Evolutionary conservation across 2,329 filamentous ascomycete genomes (phyloP).

Genomic region (Ophiosphaerella narmari): DNA sequence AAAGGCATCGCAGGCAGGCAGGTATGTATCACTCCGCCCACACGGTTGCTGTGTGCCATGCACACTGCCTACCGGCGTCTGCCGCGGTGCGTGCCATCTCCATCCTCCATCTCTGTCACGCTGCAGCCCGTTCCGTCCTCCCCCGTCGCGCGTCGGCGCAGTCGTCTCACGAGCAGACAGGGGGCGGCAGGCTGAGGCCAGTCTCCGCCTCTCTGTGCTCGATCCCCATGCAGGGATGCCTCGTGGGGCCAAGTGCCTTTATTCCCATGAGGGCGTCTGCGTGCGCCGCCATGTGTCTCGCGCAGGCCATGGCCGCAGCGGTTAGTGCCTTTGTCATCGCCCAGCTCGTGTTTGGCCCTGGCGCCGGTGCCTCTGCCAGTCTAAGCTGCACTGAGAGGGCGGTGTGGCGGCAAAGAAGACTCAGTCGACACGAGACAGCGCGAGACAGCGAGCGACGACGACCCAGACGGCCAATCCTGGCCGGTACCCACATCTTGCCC

Average conservation of each 20-base stretch:
- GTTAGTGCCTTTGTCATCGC: conserved; percentile 35
- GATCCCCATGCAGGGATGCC: conserved; percentile 36
- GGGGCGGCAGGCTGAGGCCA: neutral
- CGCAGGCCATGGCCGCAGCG: conserved; percentile 19
- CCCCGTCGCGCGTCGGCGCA: neutral
- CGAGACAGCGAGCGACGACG: conserved; percentile 10
- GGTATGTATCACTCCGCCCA: no score
- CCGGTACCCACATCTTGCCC: conserved; percentile 41
- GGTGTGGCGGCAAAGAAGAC: conserved; percentile 34
- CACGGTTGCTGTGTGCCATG: no score
- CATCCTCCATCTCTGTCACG: no score
- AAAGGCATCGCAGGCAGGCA: no score
- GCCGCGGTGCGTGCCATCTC: no score
- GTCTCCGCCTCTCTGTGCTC: conserved; percentile 8
- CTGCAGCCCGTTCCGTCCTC: no score
- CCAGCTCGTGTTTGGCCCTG: conserved; percentile 35
- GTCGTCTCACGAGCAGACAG: conserved; percentile 9
- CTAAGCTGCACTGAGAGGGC: conserved; percentile 35
- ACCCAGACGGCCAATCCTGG: conserved; percentile 32
- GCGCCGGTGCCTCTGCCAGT: conserved; percentile 18
- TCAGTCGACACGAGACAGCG: conserved; percentile 23
- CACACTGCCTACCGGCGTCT: no score
- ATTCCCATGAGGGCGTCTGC: conserved; percentile 32
- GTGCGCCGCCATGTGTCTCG: conserved; percentile 38
- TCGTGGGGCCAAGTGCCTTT: conserved; percentile 37